phyloP scores from a whole-genome alignment of 164 flowering plant species.

The Magnolia changhungtana region DNA sequence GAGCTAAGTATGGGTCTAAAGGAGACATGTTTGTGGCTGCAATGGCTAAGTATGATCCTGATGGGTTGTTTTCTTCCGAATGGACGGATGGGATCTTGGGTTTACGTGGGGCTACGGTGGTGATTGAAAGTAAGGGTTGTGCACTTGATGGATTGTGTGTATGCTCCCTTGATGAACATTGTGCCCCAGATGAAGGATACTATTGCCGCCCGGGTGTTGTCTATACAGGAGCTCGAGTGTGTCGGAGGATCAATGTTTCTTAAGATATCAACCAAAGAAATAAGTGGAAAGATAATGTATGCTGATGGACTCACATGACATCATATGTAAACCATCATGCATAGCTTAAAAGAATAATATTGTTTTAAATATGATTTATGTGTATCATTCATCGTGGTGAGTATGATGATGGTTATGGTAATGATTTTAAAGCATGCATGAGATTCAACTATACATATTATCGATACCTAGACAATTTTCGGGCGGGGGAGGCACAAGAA shows the following conservation, averaged over 20 bases:
- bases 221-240: slow-evolving; percentile 8
- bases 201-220: slow-evolving; percentile 11
- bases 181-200: slow-evolving; percentile 11
- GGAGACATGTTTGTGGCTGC: slow-evolving; percentile 8
- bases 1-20: not conserved
- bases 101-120: not conserved
- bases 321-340: no score
- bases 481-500: no score
- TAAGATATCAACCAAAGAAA: not conserved
- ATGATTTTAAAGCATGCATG: no score
- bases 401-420: no score
- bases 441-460: no score
- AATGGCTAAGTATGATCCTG: slow-evolving; percentile 10
- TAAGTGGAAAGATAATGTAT: no score
- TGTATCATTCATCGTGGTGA: no score
- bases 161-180: slow-evolving; percentile 14
- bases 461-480: no score
- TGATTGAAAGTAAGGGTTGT: slow-evolving; percentile 8
- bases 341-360: no score
- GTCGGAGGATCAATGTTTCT: slow-evolving; percentile 8
- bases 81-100: slow-evolving; percentile 4
- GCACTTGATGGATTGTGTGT: slow-evolving; percentile 15
- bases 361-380: no score
- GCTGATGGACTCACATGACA: no score
- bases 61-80: not conserved